phyloP scores from a whole-genome alignment of 441 rosid species.

The Aleurites moluccanus region DNA sequence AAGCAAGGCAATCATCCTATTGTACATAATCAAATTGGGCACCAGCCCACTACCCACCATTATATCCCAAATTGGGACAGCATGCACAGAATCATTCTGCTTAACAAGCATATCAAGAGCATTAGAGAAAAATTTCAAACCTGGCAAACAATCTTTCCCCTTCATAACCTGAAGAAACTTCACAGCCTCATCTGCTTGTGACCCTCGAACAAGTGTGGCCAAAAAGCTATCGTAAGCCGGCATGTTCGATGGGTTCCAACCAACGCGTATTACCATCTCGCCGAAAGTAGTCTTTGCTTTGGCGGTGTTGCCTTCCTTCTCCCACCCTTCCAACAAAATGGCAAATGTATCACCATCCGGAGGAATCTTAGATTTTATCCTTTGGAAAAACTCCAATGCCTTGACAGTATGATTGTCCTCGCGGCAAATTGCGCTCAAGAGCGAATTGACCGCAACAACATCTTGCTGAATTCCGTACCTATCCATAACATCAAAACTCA shows the following conservation, averaged over 20 bases:
- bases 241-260: constrained; percentile 38
- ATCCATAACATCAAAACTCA: constrained; percentile 59
- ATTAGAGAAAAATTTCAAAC: constrained; percentile 47
- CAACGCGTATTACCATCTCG: constrained; percentile 46
- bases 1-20: constrained; percentile 44
- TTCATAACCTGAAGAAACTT: constrained; percentile 49
- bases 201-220: constrained; percentile 37
- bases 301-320: constrained; percentile 49
- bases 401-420: constrained; percentile 35
- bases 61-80: constrained; percentile 43
- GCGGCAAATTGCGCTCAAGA: constrained; percentile 47
- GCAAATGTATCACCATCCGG: constrained; percentile 50
- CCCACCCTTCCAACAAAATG: constrained; percentile 61
- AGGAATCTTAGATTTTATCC: constrained; percentile 36
- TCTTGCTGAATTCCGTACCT: constrained; percentile 45
- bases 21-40: constrained; percentile 50
- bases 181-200: constrained; percentile 39
- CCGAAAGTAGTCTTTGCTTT: constrained; percentile 48
- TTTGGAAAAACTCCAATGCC: constrained; percentile 48
- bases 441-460: constrained; percentile 49
- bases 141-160: constrained; percentile 49
- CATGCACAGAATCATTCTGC: constrained; percentile 34
- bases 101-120: constrained; percentile 47
- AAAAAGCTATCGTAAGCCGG: constrained; percentile 45
- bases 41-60: constrained; percentile 41